phyloP scores from a whole-genome alignment of 345 rosid species.

The Citrus medica region DNA sequence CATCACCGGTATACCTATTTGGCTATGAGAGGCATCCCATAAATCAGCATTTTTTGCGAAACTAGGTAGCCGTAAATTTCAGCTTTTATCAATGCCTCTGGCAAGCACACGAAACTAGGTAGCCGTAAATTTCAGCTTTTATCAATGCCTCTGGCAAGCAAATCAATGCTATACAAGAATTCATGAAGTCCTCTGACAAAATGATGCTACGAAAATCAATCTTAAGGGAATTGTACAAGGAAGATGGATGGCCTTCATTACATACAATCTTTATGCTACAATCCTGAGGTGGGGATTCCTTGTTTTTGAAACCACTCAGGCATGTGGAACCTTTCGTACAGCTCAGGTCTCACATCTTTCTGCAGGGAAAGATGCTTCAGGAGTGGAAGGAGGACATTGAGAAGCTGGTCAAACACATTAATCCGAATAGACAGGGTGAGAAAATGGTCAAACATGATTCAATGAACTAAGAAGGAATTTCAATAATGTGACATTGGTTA shows the following conservation, averaged over 20 bases:
- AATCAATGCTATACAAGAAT: constrained; percentile 26
- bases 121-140: background rate
- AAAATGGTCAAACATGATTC: constrained; percentile 1
- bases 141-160: constrained; percentile 13
- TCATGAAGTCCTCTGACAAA: constrained; percentile 1
- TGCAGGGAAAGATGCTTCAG: constrained; percentile 81
- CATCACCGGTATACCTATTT: constrained; percentile 20
- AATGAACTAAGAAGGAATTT: background rate
- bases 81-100: constrained; percentile 8
- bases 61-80: background rate
- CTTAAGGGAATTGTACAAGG: constrained; percentile 13
- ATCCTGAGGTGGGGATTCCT: constrained; percentile 72
- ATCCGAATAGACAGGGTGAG: background rate
- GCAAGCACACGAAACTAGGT: background rate
- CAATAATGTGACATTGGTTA: background rate
- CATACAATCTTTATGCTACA: constrained; percentile 3
- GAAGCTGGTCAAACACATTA: constrained; percentile 53
- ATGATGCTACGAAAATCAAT: constrained; percentile 18
- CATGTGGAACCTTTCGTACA: constrained; percentile 81
- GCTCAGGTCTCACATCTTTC: constrained; percentile 72
- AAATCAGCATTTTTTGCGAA: background rate
- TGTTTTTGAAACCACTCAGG: constrained; percentile 95
- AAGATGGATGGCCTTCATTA: background rate
- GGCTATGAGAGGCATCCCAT: constrained; percentile 15
- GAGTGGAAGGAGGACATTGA: constrained; percentile 88